Conservation (phyloP, 2,329 filamentous ascomycete genomes). For the Calonectria naviculata region DNA sequence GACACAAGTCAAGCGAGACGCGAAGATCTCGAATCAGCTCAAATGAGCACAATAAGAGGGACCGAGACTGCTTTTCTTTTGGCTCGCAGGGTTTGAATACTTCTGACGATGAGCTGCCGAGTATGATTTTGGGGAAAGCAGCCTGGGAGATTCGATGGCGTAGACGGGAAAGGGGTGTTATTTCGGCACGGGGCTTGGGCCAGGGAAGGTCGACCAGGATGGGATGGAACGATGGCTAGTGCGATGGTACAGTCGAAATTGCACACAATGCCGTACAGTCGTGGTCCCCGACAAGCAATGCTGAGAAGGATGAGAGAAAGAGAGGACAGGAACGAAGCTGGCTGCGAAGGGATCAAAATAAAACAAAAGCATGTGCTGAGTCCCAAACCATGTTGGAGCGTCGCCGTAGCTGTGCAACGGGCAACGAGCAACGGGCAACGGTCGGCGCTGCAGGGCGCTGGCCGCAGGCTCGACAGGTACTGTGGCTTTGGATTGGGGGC, state of each 20-base stretch:
- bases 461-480: conserved; percentile 15
- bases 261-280: conserved; percentile 18
- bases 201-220: conserved; percentile 36
- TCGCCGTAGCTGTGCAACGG: conserved; percentile 42
- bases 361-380: conserved; percentile 21
- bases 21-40: conserved; percentile 20
- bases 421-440: conserved; percentile 44
- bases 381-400: conserved; percentile 20
- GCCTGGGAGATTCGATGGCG: conserved; percentile 23
- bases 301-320: background rate
- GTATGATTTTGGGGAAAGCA: conserved; percentile 12
- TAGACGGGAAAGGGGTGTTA: conserved; percentile 41
- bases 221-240: conserved; percentile 29
- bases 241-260: conserved; percentile 17
- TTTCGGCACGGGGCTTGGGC: conserved; percentile 37
- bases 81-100: background rate
- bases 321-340: background rate
- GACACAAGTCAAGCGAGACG: conserved; percentile 12
- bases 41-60: conserved; percentile 7
- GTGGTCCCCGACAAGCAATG: background rate
- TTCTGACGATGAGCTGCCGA: conserved; percentile 14
- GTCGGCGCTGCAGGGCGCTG: conserved; percentile 28
- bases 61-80: conserved; percentile 3
- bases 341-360: conserved; percentile 21
- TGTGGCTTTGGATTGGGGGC: conserved; percentile 34